Evolutionary conservation across 2,329 filamentous ascomycete species (phyloP), one percentile per base, ranked within the genome.

Genomic region (Penicillium sp.): DNA sequence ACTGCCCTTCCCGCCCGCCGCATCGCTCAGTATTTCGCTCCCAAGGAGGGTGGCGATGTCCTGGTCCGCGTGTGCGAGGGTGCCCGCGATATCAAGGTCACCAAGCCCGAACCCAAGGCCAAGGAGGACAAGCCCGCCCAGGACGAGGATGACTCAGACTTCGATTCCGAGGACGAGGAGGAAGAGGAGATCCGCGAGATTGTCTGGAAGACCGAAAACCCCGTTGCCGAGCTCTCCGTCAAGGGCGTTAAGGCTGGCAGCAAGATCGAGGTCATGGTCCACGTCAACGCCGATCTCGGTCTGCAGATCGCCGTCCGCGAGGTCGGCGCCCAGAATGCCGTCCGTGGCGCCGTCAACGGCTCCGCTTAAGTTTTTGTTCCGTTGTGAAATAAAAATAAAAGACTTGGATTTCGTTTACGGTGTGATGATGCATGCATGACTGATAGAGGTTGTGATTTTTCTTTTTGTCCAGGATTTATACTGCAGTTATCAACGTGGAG

Each of bases 261-360:
- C 63, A 95, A 95, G 77, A 82, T 98, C 58, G 93, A 98, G 77
- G 83, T 97, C 48, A 94, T 88, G 67, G 81, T 97, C 64, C 95
- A 91, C 69, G 85, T 97, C 57, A 80, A 79, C 48, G 84, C 81
- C 24, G 89, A 97, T 67, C 75, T 96, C 49, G 77, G 77, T 57
- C 79, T 96, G 54, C 88, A 85, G 43, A 78, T 95, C 58, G 87
- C 90, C 37, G 83, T 85, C 49, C 79, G 91, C 57, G 89, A 95
- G 69, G 84, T 95, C 43, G 90, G 91, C 56, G 86, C 82, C 53
- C 91, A 95, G 76, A 85, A 85, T 38, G 90, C 88, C 59, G 82
- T 93, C 52, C 77, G 88, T 60, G 88, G 87, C 42, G 69, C 64
- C 46, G 65, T 80, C 42, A 75, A 77, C 56, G 69, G 58, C 53